Evolutionary conservation across 2,329 filamentous ascomycete species (phyloP).

Genomic region (Phialophora chinensis): DNA sequence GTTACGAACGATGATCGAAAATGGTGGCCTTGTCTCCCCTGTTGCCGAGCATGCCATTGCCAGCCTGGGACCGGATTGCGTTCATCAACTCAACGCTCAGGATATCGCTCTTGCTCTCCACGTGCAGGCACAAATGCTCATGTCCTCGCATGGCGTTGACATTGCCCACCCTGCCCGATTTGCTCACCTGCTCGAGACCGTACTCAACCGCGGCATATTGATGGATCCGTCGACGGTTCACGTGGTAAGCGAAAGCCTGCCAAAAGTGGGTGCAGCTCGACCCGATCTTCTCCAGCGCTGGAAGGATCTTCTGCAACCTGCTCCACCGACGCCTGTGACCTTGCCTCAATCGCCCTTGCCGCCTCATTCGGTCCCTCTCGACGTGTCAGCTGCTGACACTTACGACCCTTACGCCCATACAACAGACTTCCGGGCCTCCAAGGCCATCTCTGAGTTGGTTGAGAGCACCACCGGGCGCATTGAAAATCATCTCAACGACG

Average conservation of each 20-base stretch:
- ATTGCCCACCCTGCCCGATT: constrained; percentile 66
- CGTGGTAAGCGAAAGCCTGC: constrained; percentile 64
- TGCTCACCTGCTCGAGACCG: constrained; percentile 65
- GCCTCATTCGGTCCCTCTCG: constrained; percentile 58
- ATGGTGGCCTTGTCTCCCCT: constrained; percentile 65
- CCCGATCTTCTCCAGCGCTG: constrained; percentile 59
- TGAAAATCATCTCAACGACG: constrained; percentile 76
- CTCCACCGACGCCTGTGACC: constrained; percentile 46
- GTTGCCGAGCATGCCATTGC: constrained; percentile 66
- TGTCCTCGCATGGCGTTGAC: constrained; percentile 53
- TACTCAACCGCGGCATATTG: constrained; percentile 58
- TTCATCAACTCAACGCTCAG: constrained; percentile 59
- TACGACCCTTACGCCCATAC: constrained; percentile 90
- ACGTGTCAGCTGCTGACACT: constrained; percentile 74
- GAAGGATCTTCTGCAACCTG: constrained; percentile 58
- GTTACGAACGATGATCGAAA: constrained; percentile 69
- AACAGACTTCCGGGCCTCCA: constrained; percentile 92
- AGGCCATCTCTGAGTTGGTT: constrained; percentile 85
- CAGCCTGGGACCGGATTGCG: constrained; percentile 64
- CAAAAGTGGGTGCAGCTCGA: constrained; percentile 56
- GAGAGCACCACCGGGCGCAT: constrained; percentile 78
- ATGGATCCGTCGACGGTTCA: constrained; percentile 62
- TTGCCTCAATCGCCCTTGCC: constrained; percentile 48
- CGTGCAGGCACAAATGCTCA: constrained; percentile 60
- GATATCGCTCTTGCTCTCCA: constrained; percentile 66